Evolutionary conservation across 768 basidiomycete species (phyloP), one percentile per base, ranked within the genome.

Genomic region (Strobilomyces echinocephalus): DNA sequence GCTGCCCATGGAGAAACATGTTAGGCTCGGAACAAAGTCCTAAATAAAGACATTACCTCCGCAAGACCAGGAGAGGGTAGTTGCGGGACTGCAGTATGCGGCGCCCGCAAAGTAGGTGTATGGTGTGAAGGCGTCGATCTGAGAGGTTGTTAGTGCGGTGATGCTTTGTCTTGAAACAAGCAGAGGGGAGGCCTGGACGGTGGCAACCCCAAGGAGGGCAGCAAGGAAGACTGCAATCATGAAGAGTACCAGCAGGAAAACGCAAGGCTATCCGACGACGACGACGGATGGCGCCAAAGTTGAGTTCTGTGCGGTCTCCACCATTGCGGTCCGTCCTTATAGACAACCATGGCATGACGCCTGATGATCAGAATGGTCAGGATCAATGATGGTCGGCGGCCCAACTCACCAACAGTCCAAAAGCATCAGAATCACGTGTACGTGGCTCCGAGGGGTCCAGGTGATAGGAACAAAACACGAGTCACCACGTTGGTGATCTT

Each of bases 71-170:
- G 69, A 67, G 41, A 73, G 54, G 24, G 73, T 76, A 24, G 59
- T 40, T 5, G 70, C 57, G 0, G 78, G 64, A 8, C 56, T 30
- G 53, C 82, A 83, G 62, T 78, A 79, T 8, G 73, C 78, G 4
- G 79, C 70, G 34, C 73, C 72, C 0, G 82, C 77, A 58, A 76
- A 82, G 57, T 68, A 68, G 7, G 78, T 75, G 65, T 75, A 83
- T 0, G 79, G 72, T 28, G 60, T 73, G 66, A 73, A 82, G 4
- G 64, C 26, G 5, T 69, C 54, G 18, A 82, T 71, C 58, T 81
- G 68, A 1, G 74, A 41, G 6, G 67, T 47, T 12, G 70, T 66
- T 26, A 81, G 67, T 1, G 73, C 49, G 4, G 69, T 70, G 45
- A 77, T 73, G 26, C 60, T 59, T 56, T 73, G 71, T n/a, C 70